These are phyloP conservation scores for Purshia tridentata DNA, from an alignment of 306 rosid species.

Conservation along the genomic window DNA sequence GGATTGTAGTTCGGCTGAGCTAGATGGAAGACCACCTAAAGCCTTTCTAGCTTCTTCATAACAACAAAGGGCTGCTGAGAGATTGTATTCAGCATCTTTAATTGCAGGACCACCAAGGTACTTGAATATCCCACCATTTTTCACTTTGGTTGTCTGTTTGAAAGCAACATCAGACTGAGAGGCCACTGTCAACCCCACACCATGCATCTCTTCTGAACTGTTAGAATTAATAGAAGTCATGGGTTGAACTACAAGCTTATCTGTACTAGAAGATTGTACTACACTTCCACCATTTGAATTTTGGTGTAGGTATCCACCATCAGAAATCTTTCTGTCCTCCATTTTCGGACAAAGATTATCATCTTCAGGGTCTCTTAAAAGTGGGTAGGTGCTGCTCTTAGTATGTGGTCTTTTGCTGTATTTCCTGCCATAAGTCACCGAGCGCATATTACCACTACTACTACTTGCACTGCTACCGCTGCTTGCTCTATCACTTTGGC, in stretches of 20 bases:
- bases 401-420: slow-evolving; percentile 46
- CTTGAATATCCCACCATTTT: slow-evolving; percentile 87
- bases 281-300: slow-evolving; percentile 26
- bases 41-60: slow-evolving; percentile 80
- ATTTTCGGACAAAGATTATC: slow-evolving; percentile 32
- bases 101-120: slow-evolving; percentile 64
- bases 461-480: slow-evolving; percentile 98
- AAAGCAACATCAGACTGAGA: slow-evolving; percentile 44
- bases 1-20: slow-evolving; percentile 66
- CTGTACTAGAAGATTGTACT: slow-evolving; percentile 21
- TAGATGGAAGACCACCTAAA: slow-evolving; percentile 59
- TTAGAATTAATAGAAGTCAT: slow-evolving; percentile 32
- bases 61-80: slow-evolving; percentile 66
- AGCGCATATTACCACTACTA: slow-evolving; percentile 45
- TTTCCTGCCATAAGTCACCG: slow-evolving; percentile 55
- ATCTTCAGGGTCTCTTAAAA: slow-evolving; percentile 45
- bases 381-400: slow-evolving; percentile 41
- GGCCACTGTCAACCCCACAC: slow-evolving; percentile 27
- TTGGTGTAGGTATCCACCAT: slow-evolving; percentile 30
- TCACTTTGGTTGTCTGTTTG: slow-evolving; percentile 44
- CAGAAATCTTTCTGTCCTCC: slow-evolving; percentile 37
- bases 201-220: slow-evolving; percentile 35
- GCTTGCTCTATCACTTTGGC: slow-evolving; percentile 94
- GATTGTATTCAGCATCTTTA: slow-evolving; percentile 61
- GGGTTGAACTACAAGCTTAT: slow-evolving; percentile 30